These are phyloP conservation scores for Bipolaris cookei DNA, from an alignment of 2,329 filamentous ascomycete species.

Conservation along the genomic window DNA sequence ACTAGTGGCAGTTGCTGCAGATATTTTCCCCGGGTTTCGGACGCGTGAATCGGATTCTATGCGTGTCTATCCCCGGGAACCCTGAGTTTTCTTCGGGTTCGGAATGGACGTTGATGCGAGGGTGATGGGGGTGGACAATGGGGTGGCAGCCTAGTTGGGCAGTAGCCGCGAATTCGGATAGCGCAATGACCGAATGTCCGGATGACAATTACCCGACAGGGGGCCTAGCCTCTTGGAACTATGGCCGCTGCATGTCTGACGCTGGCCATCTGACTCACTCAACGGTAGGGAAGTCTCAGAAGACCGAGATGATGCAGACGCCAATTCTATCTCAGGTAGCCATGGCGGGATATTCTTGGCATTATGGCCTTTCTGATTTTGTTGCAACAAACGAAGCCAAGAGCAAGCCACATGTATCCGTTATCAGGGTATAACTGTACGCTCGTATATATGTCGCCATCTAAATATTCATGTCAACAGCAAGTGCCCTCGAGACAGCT, in stretches of 20 bases:
- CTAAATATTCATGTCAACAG: neutral
- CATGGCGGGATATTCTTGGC: neutral
- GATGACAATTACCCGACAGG: neutral
- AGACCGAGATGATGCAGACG: neutral
- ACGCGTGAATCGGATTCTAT: neutral
- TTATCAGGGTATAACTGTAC: neutral
- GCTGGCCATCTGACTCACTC: neutral
- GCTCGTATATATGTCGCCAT: neutral
- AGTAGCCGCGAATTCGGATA: neutral
- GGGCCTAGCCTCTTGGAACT: neutral
- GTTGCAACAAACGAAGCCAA: neutral
- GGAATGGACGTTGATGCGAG: neutral
- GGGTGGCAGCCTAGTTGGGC: neutral
- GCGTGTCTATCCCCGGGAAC: neutral
- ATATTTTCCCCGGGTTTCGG: neutral
- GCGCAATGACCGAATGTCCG: constrained; percentile 1
- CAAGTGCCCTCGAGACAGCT: neutral
- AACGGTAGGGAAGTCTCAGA: neutral
- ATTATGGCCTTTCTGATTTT: neutral
- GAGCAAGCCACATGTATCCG: too few relatives aligned
- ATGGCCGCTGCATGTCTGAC: neutral
- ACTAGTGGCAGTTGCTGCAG: neutral
- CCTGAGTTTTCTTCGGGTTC: neutral
- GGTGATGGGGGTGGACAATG: neutral
- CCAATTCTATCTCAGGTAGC: neutral